These are phyloP conservation scores for Ceratocystiopsis sp. DNA, from an alignment of 2,329 filamentous ascomycete species.

Conservation along the genomic window DNA sequence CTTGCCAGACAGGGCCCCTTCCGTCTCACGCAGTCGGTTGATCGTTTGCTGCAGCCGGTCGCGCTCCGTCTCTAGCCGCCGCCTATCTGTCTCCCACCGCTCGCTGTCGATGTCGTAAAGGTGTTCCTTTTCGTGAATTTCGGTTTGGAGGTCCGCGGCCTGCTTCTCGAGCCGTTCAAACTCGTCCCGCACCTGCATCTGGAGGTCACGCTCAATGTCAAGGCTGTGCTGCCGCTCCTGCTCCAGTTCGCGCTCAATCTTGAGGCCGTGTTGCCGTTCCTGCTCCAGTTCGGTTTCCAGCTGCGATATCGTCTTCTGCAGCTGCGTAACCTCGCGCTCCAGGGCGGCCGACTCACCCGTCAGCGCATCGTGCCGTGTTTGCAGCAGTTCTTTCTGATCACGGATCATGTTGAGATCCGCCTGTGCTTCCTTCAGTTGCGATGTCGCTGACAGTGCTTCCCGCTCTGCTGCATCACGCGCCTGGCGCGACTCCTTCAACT, in stretches of 20 bases:
- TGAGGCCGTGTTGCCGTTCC: conserved; percentile 39
- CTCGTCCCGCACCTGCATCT: conserved; percentile 28
- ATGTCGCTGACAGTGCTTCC: conserved; percentile 22
- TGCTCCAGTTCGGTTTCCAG: conserved; percentile 31
- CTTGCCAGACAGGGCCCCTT: conserved; percentile 49
- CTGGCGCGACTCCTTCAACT: conserved; percentile 25
- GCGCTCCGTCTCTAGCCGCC: conserved; percentile 47
- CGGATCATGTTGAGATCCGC: conserved; percentile 38
- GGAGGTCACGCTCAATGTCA: conserved; percentile 43
- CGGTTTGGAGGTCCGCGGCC: conserved; percentile 44
- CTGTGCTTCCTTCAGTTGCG: conserved; percentile 37
- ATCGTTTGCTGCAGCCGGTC: conserved; percentile 53
- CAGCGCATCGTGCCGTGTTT: conserved; percentile 50
- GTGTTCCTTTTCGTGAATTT: conserved; percentile 52
- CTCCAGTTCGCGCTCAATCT: conserved; percentile 39
- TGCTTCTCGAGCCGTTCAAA: conserved; percentile 37
- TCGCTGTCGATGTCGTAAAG: conserved; percentile 55
- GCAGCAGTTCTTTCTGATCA: conserved; percentile 53
- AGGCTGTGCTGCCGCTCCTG: conserved; percentile 40
- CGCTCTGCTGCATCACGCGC: conserved; percentile 24
- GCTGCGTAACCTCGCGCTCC: conserved; percentile 41
- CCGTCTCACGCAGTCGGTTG: conserved; percentile 49
- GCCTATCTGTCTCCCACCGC: conserved; percentile 52
- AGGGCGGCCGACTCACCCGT: conserved; percentile 48
- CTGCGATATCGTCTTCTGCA: conserved; percentile 29